These are phyloP conservation scores for Yarrowia sp. DNA, from an alignment of 805 yeast species.

Conservation along the genomic window DNA sequence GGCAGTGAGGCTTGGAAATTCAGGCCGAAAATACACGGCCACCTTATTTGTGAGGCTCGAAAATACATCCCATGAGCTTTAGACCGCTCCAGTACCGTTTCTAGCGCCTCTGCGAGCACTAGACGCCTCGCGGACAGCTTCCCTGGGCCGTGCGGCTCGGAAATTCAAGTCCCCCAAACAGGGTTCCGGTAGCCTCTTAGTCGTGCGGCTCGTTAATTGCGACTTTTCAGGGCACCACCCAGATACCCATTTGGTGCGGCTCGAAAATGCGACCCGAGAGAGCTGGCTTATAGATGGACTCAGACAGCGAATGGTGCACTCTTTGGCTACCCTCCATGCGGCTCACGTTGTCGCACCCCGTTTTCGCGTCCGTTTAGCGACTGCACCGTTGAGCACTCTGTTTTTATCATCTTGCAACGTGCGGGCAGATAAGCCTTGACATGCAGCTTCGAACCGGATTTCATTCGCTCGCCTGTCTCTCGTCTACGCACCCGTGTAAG, in stretches of 20 bases:
- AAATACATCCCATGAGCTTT: not conserved
- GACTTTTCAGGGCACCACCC: constrained; percentile 27
- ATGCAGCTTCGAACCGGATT: not conserved
- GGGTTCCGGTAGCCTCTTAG: constrained; percentile 10
- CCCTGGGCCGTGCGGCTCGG: constrained; percentile 17
- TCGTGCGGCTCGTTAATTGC: constrained; percentile 20
- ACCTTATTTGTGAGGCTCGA: not conserved
- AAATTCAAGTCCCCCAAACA: not conserved
- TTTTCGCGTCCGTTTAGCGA: constrained; percentile 8
- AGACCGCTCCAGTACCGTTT: not conserved
- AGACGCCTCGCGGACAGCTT: not conserved
- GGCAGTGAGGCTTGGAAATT: not conserved
- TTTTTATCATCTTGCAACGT: not conserved
- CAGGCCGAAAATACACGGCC: not conserved
- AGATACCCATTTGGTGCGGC: constrained; percentile 14
- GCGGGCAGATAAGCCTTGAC: constrained; percentile 24
- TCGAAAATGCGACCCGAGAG: not conserved
- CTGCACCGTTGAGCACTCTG: constrained; percentile 12
- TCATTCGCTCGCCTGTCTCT: not conserved
- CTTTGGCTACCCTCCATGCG: not conserved
- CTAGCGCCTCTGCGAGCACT: not conserved
- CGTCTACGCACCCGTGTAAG: not conserved
- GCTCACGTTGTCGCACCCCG: not conserved
- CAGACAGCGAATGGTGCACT: not conserved
- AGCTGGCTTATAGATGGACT: too few relatives aligned